These are phyloP conservation scores for Magnusiomyces suaveolens DNA, from an alignment of 1,139 yeast species.

Conservation along the genomic window DNA sequence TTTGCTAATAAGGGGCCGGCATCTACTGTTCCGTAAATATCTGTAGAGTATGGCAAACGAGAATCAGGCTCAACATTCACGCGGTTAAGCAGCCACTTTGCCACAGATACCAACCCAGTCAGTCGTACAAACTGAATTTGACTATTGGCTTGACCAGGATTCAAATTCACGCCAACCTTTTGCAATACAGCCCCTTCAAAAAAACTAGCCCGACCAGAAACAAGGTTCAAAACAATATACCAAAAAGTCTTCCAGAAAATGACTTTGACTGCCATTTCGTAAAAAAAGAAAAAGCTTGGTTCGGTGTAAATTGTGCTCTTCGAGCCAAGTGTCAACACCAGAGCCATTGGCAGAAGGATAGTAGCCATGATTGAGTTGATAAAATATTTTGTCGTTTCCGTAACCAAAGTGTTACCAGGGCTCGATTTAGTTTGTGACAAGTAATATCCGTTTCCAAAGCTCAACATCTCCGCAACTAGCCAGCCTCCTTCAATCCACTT, in stretches of 20 bases:
- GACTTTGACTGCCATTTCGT: background rate
- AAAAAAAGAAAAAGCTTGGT: background rate
- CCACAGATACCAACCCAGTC: no score
- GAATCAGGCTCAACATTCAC: no score
- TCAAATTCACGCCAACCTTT: no score
- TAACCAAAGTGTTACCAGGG: background rate
- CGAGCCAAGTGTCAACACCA: background rate
- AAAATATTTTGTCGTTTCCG: no score
- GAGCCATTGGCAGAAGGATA: background rate
- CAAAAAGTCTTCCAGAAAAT: background rate
- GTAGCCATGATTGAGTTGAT: background rate
- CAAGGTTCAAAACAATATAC: background rate
- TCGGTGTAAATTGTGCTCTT: background rate
- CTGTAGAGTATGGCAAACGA: no score
- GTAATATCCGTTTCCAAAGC: background rate
- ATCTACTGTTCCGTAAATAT: no score
- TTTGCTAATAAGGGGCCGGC: no score
- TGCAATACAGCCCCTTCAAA: no score
- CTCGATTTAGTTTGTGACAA: background rate
- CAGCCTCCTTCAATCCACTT: background rate
- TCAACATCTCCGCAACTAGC: background rate
- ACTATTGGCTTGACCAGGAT: no score
- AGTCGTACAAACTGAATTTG: no score
- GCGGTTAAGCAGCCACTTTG: no score
- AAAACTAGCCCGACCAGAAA: background rate